Evolutionary conservation across 2,329 filamentous ascomycete genomes (phyloP).

Genomic region (Plectosphaerella cucumerina): DNA sequence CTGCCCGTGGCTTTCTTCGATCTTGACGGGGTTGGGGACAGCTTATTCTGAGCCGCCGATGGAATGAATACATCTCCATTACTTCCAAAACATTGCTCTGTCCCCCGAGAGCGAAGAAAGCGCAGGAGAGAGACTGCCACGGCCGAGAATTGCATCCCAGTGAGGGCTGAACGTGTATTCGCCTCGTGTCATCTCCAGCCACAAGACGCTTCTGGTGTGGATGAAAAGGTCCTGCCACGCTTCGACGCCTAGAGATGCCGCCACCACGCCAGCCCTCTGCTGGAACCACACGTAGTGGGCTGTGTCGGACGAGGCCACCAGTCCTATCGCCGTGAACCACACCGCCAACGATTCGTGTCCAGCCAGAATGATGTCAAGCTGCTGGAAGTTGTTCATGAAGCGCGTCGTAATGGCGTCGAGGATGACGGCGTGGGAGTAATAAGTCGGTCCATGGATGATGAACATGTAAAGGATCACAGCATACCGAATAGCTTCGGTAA

Average conservation of each 20-base stretch:
- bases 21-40: no score
- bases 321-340: conserved; percentile 38
- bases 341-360: conserved; percentile 23
- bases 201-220: conserved; percentile 20
- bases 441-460: conserved; percentile 48
- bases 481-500: conserved; percentile 42
- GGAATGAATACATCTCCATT: no score
- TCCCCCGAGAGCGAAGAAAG: no score
- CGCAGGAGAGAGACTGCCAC: neutral
- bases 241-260: neutral
- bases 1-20: no score
- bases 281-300: conserved; percentile 23
- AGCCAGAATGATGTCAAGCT: conserved; percentile 7
- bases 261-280: conserved; percentile 13
- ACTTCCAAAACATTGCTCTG: no score
- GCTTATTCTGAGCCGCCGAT: no score
- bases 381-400: conserved; percentile 25
- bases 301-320: conserved; percentile 27
- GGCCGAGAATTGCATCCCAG: conserved; percentile 19
- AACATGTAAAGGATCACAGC: conserved; percentile 48
- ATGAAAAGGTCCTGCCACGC: conserved; percentile 8
- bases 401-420: conserved; percentile 25
- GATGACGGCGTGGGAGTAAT: conserved; percentile 46
- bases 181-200: conserved; percentile 18
- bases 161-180: conserved; percentile 17